These are phyloP conservation scores for Bruguiera hainesii DNA, from an alignment of 441 rosid genomes.

Conservation along the genomic window DNA sequence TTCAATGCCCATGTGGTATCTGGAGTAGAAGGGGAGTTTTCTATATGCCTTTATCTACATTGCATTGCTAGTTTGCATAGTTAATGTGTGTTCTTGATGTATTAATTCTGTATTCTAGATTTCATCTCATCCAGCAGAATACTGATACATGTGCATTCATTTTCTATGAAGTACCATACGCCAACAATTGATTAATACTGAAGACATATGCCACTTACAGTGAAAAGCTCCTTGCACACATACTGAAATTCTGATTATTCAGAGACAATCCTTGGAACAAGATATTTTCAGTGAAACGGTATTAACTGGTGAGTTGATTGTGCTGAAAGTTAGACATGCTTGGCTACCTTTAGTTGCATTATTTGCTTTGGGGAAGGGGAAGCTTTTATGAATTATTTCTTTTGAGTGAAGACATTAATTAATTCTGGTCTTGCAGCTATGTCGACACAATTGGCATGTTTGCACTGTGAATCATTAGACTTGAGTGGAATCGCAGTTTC, in stretches of 20 bases:
- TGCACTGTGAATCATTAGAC: conserved; percentile 67
- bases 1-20: too few relatives aligned
- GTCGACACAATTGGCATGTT: conserved; percentile 48
- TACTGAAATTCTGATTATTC: conserved; percentile 78
- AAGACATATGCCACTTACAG: conserved; percentile 83
- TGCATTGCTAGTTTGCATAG: too few relatives aligned
- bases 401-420: background rate
- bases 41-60: too few relatives aligned
- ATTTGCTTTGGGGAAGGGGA: background rate
- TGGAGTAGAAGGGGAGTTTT: too few relatives aligned
- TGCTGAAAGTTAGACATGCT: conserved; percentile 10
- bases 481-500: conserved; percentile 50
- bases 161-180: conserved; percentile 68
- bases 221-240: conserved; percentile 97
- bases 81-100: too few relatives aligned
- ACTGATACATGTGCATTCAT: conserved; percentile 29
- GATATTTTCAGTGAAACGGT: conserved; percentile 63
- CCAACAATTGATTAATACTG: conserved; percentile 80
- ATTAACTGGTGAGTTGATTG: conserved; percentile 63
- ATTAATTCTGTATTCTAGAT: background rate
- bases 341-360: background rate
- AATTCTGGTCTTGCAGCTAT: conserved; percentile 54
- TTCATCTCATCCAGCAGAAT: conserved; percentile 7
- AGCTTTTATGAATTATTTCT: background rate
- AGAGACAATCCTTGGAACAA: conserved; percentile 71